phyloP scores from a whole-genome alignment of 2,329 filamentous ascomycete genomes.

The Dryadomyces quercivorus region DNA sequence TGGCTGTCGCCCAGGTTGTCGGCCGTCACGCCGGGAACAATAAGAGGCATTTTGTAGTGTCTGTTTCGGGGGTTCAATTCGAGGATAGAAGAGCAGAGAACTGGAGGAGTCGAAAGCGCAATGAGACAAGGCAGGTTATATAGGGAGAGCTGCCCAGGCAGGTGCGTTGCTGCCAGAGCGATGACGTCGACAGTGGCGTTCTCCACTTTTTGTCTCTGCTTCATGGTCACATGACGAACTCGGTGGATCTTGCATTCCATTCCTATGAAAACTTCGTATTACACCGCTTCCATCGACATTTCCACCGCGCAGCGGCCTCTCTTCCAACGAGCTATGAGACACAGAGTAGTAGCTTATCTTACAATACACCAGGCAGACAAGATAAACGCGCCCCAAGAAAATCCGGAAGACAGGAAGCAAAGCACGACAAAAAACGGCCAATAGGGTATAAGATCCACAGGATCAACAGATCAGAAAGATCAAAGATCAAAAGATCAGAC shows the following conservation, averaged over 20 bases:
- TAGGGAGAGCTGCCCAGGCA: background rate
- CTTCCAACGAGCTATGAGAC: no score
- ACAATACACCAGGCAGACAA: background rate
- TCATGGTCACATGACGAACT: no score
- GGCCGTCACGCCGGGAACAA: slow-evolving; percentile 44
- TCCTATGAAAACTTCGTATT: no score
- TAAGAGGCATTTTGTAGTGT: slow-evolving; percentile 48
- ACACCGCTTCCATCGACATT: background rate
- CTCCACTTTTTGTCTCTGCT: background rate
- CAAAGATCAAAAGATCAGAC: background rate
- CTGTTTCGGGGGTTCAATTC: no score
- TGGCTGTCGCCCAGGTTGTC: slow-evolving; percentile 28
- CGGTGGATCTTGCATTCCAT: no score
- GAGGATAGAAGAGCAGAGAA: no score
- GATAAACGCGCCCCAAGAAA: no score
- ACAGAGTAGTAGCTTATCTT: no score
- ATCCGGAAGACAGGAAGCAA: no score
- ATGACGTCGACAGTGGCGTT: background rate
- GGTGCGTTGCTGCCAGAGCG: background rate
- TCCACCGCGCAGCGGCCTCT: no score
- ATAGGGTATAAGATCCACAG: background rate
- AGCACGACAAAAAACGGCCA: background rate
- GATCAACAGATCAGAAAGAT: background rate
- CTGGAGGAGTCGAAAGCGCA: background rate
- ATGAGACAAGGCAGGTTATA: background rate